Conservation (phyloP, 2,329 filamentous ascomycete species). For the Epichloe glyceriae region DNA sequence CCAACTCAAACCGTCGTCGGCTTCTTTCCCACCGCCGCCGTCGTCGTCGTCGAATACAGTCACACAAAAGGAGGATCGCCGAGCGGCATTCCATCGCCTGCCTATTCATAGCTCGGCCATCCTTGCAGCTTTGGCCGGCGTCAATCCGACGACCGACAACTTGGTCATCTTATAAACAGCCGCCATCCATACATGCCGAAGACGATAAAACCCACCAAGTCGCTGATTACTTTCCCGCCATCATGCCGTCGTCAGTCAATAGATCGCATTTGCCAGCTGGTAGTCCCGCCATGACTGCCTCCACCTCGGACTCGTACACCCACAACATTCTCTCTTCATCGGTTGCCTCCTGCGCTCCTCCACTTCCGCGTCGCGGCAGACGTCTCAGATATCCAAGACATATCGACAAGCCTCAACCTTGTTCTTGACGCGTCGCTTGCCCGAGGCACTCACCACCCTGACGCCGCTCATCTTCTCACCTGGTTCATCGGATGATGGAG, state of each 20-base stretch:
- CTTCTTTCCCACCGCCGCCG: background rate
- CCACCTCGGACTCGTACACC: slow-evolving; percentile 28
- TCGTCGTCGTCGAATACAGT: background rate
- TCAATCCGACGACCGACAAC: background rate
- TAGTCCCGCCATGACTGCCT: slow-evolving; percentile 29
- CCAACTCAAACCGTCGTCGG: background rate
- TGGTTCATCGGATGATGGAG: slow-evolving; percentile 33
- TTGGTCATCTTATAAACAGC: background rate
- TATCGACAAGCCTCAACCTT: slow-evolving; percentile 91
- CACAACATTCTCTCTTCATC: slow-evolving; percentile 49
- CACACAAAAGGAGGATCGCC: background rate
- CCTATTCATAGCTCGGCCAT: background rate
- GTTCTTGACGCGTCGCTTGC: slow-evolving; percentile 84
- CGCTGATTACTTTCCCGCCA: background rate
- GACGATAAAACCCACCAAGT: background rate
- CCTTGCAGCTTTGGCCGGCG: background rate
- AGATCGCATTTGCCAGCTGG: slow-evolving; percentile 30
- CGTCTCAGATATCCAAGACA: slow-evolving; percentile 71
- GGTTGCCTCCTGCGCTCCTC: slow-evolving; percentile 56
- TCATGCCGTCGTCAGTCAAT: slow-evolving; percentile 32
- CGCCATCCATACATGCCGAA: background rate
- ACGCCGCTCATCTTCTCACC: slow-evolving; percentile 63
- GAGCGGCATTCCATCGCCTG: background rate
- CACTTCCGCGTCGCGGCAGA: slow-evolving; percentile 45
- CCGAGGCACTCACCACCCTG: slow-evolving; percentile 77